A percentile compares a stretch with the other conserved stretches of the same genome.
These are phyloP conservation scores for Pseudogymnoascus sp. DNA, from an alignment of 2,329 filamentous ascomycete genomes.

Conservation along the genomic window DNA sequence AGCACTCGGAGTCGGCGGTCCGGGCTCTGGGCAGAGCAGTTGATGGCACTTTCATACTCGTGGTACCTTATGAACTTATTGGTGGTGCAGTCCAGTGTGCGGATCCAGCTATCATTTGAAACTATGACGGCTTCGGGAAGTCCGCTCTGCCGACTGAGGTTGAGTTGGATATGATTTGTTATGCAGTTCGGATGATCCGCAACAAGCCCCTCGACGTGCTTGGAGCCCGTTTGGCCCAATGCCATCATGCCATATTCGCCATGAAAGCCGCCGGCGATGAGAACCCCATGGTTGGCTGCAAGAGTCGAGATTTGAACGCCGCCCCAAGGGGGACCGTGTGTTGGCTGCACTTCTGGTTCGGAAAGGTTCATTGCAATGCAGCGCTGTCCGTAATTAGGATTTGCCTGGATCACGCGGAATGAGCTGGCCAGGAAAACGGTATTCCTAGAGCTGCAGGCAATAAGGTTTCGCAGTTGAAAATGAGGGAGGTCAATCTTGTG, in stretches of 20 bases:
- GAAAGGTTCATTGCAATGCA: constrained; percentile 22
- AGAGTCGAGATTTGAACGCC: constrained; percentile 28
- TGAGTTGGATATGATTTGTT: constrained; percentile 56
- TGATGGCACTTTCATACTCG: constrained; percentile 54
- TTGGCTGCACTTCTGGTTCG: constrained; percentile 20
- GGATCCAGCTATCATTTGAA: constrained; percentile 52
- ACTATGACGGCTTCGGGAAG: constrained; percentile 50
- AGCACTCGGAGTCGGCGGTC: constrained; percentile 63
- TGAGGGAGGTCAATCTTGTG: constrained; percentile 49
- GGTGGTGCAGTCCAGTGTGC: constrained; percentile 49
- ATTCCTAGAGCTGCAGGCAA: constrained; percentile 47
- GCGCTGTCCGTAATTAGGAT: constrained; percentile 29
- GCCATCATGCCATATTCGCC: constrained; percentile 32
- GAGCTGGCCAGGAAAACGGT: constrained; percentile 48
- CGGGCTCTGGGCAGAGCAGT: constrained; percentile 65
- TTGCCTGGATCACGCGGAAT: constrained; percentile 42
- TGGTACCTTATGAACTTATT: constrained; percentile 49
- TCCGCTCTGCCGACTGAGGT: constrained; percentile 43
- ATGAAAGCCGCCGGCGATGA: constrained; percentile 32
- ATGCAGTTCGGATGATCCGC: constrained; percentile 49
- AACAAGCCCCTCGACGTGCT: constrained; percentile 29
- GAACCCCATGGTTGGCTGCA: constrained; percentile 26
- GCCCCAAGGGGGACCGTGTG: constrained; percentile 12
- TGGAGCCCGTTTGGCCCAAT: constrained; percentile 23
- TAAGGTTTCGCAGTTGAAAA: constrained; percentile 56